These are phyloP conservation scores for Purshia tridentata DNA, from an alignment of 306 rosid genomes.

Conservation along the genomic window DNA sequence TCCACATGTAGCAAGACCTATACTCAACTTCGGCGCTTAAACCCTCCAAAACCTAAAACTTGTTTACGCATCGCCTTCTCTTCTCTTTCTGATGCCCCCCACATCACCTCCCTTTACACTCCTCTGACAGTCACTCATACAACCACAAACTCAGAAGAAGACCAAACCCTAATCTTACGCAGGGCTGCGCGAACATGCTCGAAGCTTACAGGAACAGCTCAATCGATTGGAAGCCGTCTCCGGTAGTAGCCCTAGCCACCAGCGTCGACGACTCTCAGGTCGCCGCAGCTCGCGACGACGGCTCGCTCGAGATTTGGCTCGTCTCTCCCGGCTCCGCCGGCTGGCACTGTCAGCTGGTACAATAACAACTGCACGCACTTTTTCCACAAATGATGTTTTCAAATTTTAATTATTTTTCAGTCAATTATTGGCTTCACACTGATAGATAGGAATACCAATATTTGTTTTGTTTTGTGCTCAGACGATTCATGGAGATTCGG, in stretches of 20 bases:
- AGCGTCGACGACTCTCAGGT: slow-evolving; percentile 75
- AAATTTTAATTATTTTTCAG: not conserved
- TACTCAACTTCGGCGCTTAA: too few relatives aligned
- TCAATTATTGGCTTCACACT: not conserved
- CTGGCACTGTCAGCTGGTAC: slow-evolving; percentile 98
- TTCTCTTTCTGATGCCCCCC: too few relatives aligned
- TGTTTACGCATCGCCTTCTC: too few relatives aligned
- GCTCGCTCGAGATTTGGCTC: slow-evolving; percentile 93
- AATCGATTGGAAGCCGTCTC: slow-evolving; percentile 79
- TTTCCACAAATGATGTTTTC: not conserved
- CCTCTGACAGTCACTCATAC: too few relatives aligned
- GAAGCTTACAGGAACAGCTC: slow-evolving; percentile 52
- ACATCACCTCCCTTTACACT: too few relatives aligned
- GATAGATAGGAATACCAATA: not conserved
- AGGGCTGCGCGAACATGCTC: slow-evolving; percentile 36
- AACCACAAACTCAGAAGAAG: too few relatives aligned
- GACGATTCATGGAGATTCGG: slow-evolving; percentile 82
- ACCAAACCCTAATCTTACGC: slow-evolving; percentile 1
- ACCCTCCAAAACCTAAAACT: too few relatives aligned
- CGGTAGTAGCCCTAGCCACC: slow-evolving; percentile 75
- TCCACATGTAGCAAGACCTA: too few relatives aligned
- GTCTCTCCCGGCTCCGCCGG: slow-evolving; percentile 92
- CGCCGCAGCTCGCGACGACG: slow-evolving; percentile 91
- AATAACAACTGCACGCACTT: not conserved
- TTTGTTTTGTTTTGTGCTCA: slow-evolving; percentile 20